Percentiles rank a stretch among this genome's conserved stretches.
Evolutionary conservation across 2,329 filamentous ascomycete genomes (phyloP).

Genomic region (Didymellaceae sp.): DNA sequence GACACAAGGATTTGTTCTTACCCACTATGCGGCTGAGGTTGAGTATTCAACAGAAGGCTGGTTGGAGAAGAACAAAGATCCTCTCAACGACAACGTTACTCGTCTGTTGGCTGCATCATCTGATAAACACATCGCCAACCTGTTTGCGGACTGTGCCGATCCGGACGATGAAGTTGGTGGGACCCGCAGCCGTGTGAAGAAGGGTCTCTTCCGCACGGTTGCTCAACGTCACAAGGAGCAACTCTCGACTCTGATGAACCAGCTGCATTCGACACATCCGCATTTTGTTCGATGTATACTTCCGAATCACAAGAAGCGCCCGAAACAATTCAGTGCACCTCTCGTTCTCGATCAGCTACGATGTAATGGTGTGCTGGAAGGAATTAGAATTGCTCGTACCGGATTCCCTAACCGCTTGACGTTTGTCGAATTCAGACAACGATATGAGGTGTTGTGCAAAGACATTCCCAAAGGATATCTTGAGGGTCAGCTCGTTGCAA

Average conservation of each 20-base stretch:
- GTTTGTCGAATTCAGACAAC: conserved; percentile 91
- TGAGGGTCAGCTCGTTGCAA: conserved; percentile 85
- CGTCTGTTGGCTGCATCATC: conserved; percentile 81
- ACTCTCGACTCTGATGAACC: conserved; percentile 91
- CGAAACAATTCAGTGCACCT: conserved; percentile 88
- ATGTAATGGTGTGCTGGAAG: conserved; percentile 98
- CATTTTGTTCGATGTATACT: conserved; percentile 98
- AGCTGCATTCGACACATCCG: conserved; percentile 94
- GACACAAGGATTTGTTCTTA: conserved; percentile 91
- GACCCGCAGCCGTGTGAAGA: conserved; percentile 84
- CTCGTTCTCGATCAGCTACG: conserved; percentile 97
- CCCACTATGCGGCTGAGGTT: conserved; percentile 96
- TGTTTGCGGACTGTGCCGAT: conserved; percentile 90
- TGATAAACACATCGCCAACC: conserved; percentile 79
- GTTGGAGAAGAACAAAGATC: conserved; percentile 99
- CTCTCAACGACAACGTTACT: conserved; percentile 95
- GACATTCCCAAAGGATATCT: conserved; percentile 86
- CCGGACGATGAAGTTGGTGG: conserved; percentile 74
- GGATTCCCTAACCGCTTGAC: conserved; percentile 93
- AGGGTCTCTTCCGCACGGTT: conserved; percentile 94
- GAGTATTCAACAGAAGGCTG: conserved; percentile 95
- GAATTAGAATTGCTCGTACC: conserved; percentile 94
- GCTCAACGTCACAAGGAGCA: conserved; percentile 98
- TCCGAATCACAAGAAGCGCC: conserved; percentile 96
- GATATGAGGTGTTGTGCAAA: conserved; percentile 93